Base-by-base conservation (phyloP, 306 rosid genomes). In the Rubus parviflorus region DNA sequence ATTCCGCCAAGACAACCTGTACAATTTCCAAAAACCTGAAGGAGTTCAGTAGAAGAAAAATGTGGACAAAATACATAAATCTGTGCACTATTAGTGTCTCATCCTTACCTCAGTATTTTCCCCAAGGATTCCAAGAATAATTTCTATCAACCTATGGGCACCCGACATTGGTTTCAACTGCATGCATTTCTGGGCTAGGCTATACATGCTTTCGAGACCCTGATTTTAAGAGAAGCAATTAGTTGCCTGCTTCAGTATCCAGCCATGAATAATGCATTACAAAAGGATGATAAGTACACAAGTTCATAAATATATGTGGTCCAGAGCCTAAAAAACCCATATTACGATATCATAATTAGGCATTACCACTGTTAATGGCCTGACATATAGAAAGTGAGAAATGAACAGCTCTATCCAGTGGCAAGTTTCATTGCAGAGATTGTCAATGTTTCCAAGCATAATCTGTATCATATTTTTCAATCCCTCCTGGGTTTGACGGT, bases 1-100 rank as follows among this genome's bases (percentile, higher is more conserved):
- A 90, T 79, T 92, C 97, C 22, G 97, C 98, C 76, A 94, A 82
- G 85, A 94, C 93, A 90, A 94, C 97, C 98, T 94, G 86, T 74
- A 81, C 73, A 81, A 84, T 80, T 68, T 80, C 67, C 80, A 76
- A 83, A 80, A 45, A 60, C 63, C 77, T 64, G 70, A 51, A 63
- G 62, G 63, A 66, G 79, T 77, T 77, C 61, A 70, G 58, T n/a
- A n/a, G 61, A 46, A 60, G 82, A 35, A 64, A 45, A 48, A 61
- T 60, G 17, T 58, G 47, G 17, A 57, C 56, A 30, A 58, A 67
- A 80, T 67, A 72, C 35, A 25, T 49, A 54, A 69, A 54, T 70
- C 22, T 57, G 54, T 38, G 64, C n/a, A 46, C 20, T 69, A 37
- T 19, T 4, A 57, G 25, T 57, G 53, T 66, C 70, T 67, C 41